These are phyloP conservation scores for Fraxinus cuspidata DNA, from an alignment of 257 asterid species.

Conservation along the genomic window DNA sequence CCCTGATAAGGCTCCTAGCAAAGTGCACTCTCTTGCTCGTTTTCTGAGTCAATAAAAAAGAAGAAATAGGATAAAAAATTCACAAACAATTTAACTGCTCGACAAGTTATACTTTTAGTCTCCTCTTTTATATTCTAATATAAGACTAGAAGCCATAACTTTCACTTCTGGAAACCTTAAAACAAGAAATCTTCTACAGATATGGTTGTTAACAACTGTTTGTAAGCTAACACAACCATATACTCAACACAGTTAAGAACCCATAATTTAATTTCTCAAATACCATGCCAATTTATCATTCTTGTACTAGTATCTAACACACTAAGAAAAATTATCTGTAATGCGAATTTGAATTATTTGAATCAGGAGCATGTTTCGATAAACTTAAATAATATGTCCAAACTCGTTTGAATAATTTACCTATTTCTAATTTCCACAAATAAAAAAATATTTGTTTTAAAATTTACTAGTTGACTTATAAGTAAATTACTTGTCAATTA, in stretches of 20 bases:
- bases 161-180: background rate
- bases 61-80: background rate
- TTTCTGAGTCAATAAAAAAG: slow-evolving; percentile 37
- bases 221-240: background rate
- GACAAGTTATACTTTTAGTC: background rate
- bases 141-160: background rate
- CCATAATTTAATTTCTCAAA: background rate
- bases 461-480: background rate
- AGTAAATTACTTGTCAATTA: background rate
- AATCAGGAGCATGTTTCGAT: background rate
- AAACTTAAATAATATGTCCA: background rate
- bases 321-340: background rate
- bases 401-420: too few species aligned
- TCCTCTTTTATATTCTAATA: background rate
- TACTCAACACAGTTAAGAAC: background rate
- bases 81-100: background rate
- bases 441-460: too few species aligned
- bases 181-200: background rate
- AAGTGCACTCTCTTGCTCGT: slow-evolving; percentile 77
- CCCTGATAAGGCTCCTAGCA: slow-evolving; percentile 61
- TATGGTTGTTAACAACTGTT: background rate
- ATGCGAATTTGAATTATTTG: background rate
- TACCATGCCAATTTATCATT: background rate
- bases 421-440: too few species aligned
- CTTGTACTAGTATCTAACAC: background rate